Evolutionary conservation across 306 rosid species (phyloP), one percentile per base, ranked within the genome.

Genomic region (Fragaria ananassa): DNA sequence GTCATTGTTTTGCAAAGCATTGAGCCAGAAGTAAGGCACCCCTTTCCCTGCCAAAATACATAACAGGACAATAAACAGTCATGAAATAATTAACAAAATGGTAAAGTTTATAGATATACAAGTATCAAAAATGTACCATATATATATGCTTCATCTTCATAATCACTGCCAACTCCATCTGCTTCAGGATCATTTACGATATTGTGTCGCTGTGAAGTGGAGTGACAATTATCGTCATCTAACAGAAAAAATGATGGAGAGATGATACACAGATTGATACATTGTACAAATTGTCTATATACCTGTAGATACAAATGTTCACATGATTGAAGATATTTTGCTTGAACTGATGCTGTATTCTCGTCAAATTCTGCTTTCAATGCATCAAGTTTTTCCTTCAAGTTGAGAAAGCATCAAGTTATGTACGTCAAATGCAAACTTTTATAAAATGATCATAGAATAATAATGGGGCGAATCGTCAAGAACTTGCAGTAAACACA

Each of bases 11-110:
- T 89, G 86, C 91, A 89, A 78, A 50, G 94, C 94, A 71, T 67
- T 74, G 23, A 89, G 94, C 94, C 91, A 89, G 67, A 89, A 87
- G 19, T 79, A 86, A 25, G 91, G 91, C n/a, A 89, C 94, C 42
- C 94, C 91, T 72, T 87, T 87, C 76, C 87, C 94, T 87, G 73
- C 80, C 76, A 39, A 75, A 72, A 75, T 10, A 78, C 8, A 47
- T 25, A 5, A 63, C 7, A 37, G 41, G 4, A 37, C 41, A 37
- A 4, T 4, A 37, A 37, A 18, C 0, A 53, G 25, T 53, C 21
- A 18, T 53, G 23, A 53, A 53, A 53, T 5, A 53, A 5, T 37
- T 9, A 45, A 51, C 64, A 34, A 54, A 70, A 42, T 2, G 25
- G 9, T 14, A 8, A 1, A 23, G 23, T 57, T 37, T 53, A 53